Base-by-base conservation (phyloP, 2,329 filamentous ascomycete genomes). In the Hyphodiscus sp. region DNA sequence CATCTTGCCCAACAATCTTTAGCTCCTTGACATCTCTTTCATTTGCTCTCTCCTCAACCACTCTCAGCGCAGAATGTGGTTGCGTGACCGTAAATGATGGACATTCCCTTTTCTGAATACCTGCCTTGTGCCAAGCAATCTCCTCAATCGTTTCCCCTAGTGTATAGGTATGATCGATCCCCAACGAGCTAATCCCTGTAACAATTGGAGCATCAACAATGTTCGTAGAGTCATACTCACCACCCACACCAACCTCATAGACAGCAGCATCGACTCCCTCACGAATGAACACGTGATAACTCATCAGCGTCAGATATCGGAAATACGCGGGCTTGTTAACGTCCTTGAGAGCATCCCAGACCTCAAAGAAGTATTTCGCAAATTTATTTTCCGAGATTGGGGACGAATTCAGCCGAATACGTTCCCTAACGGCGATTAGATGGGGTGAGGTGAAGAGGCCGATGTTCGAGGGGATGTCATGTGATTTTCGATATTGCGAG, bases 51-150 rank as follows among this genome's bases (percentile, higher is more conserved):
- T 70, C 57, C 33, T 65, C 61, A 38, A 85, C 61, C 1, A 81
- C 77, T 15, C 66, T 62, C 2, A 68, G 66, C 1, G 75, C 75
- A 1, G 65, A 70, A 1, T 72, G 67, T 0, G 75, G 69, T 64
- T 85, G 81, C 43, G 74, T 68, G 4, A 80, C 69, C 0, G 79
- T 80, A 49, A 85, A 83, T 2, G 81, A 81, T n/a, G 76, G 74
- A n/a, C 73, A 73, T 1, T 79, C 80, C 0, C 63, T 50, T 69
- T 86, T 87, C 71, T 87, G 82, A 53, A 88, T 83, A 1, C 85
- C 85, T 0, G 81, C 79, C 69, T 88, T 88, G 69, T 88, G 83
- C 85, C 84, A 87, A 0, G 84, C 82, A 59, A 88, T 86, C 67
- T 81, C 75, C 45, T 78, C 78, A 6, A 86, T 69, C 0, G 80